A percentile compares a stretch with the other conserved stretches of the same genome.
These are phyloP conservation scores for Quercus variabilis DNA, from an alignment of 306 rosid species.

Conservation along the genomic window DNA sequence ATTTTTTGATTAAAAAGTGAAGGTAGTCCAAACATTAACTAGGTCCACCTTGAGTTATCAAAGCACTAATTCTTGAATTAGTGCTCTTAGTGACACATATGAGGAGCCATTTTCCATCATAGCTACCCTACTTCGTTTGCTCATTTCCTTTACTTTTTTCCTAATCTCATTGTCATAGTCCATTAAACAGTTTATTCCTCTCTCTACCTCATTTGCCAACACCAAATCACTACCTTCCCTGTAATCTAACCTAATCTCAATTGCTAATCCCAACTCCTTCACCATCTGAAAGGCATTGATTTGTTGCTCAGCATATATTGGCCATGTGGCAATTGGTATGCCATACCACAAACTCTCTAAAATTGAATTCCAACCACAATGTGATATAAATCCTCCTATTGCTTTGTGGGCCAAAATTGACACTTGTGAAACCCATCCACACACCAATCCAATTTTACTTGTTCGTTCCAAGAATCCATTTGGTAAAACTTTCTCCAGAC, in stretches of 20 bases:
- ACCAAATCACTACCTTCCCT: not conserved
- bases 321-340: conserved; percentile 66
- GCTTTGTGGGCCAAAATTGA: conserved; percentile 37
- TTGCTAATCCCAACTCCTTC: conserved; percentile 49
- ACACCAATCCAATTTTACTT: conserved; percentile 32
- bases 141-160: conserved; percentile 36
- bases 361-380: conserved; percentile 67
- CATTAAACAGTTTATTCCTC: conserved; percentile 29
- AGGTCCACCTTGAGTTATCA: too few relatives aligned
- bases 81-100: not conserved
- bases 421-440: conserved; percentile 54
- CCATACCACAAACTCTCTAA: conserved; percentile 62
- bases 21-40: too few relatives aligned
- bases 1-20: too few relatives aligned
- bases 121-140: conserved; percentile 14
- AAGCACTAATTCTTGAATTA: too few relatives aligned
- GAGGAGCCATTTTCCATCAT: conserved; percentile 38
- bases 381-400: conserved; percentile 54
- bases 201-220: conserved; percentile 32
- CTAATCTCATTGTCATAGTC: conserved; percentile 21
- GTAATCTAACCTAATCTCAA: conserved; percentile 48
- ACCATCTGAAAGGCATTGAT: conserved; percentile 65
- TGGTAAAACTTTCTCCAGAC: conserved; percentile 15
- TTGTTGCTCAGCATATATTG: conserved; percentile 46
- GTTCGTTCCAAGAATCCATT: conserved; percentile 41